Evolutionary conservation across 192 early-diverging fungal genomes (phyloP).

Genomic region (Phycomyces nitens): DNA sequence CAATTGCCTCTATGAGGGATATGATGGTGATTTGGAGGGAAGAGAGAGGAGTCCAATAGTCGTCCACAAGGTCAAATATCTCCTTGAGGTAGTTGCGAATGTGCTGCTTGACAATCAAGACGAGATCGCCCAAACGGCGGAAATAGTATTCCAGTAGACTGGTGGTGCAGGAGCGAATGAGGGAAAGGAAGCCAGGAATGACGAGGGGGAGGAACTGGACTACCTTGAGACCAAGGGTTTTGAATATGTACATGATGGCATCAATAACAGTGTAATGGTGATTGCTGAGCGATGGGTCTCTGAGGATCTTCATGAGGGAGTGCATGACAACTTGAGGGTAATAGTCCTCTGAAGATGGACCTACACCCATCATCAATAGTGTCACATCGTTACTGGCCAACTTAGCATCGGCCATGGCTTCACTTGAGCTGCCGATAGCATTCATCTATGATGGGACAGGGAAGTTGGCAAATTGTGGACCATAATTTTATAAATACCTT

Average conservation of each 20-base stretch:
- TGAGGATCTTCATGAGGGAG: conserved; percentile 83
- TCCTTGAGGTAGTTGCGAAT: conserved; percentile 84
- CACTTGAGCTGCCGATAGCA: conserved; percentile 43
- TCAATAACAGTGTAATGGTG: conserved; percentile 86
- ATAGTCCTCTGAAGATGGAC: conserved; percentile 85
- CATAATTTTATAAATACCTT: conserved; percentile 36
- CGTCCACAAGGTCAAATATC: conserved; percentile 75
- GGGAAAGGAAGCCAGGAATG: conserved; percentile 83
- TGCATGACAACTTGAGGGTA: conserved; percentile 89
- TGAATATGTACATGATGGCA: conserved; percentile 92
- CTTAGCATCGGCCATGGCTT: conserved; percentile 47
- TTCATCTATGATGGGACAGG: conserved; percentile 36
- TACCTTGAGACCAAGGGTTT: conserved; percentile 79
- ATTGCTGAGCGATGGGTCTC: conserved; percentile 73
- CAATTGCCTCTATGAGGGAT: conserved; percentile 82
- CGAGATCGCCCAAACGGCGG: conserved; percentile 78
- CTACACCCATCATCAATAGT: conserved; percentile 57
- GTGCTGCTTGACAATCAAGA: conserved; percentile 81
- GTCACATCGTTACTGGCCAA: conserved; percentile 52
- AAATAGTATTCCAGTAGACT: conserved; percentile 88
- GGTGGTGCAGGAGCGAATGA: conserved; percentile 79
- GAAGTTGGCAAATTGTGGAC: not conserved
- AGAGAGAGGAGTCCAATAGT: conserved; percentile 65
- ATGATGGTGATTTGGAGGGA: conserved; percentile 83
- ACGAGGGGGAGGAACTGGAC: conserved; percentile 90